These are phyloP conservation scores for Aspergillus indologenus DNA, from an alignment of 495 filamentous ascomycete species.

Conservation along the genomic window DNA sequence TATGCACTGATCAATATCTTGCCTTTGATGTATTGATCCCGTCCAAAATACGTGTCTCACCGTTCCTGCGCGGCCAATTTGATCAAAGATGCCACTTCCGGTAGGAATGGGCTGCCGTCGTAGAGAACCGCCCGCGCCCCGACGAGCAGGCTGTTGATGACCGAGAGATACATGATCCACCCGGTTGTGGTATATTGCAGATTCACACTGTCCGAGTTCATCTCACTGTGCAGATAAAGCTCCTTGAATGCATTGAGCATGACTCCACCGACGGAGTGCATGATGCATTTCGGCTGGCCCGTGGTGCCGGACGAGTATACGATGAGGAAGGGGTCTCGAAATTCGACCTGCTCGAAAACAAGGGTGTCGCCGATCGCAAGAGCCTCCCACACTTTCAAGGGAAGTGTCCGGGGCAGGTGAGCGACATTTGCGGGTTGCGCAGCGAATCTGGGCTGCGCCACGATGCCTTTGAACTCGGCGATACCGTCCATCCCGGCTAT, in stretches of 20 bases:
- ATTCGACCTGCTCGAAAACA: slow-evolving; percentile 58
- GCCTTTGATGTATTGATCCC: slow-evolving; percentile 5
- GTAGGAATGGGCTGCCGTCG: slow-evolving; percentile 74
- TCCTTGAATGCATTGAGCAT: slow-evolving; percentile 61
- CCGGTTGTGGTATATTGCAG: slow-evolving; percentile 65
- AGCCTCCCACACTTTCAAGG: slow-evolving; percentile 50
- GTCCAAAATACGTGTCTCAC: too few species aligned
- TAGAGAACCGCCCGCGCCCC: slow-evolving; percentile 64
- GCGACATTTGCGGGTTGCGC: slow-evolving; percentile 54
- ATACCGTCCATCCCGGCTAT: slow-evolving; percentile 57
- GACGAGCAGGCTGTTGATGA: slow-evolving; percentile 48
- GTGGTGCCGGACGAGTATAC: slow-evolving; percentile 73
- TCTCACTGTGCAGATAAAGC: slow-evolving; percentile 54
- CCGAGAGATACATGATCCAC: slow-evolving; percentile 81
- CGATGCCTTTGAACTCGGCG: slow-evolving; percentile 57
- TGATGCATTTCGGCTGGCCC: slow-evolving; percentile 72
- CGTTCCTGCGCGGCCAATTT: slow-evolving; percentile 55
- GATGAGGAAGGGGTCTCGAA: slow-evolving; percentile 68
- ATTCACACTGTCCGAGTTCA: slow-evolving; percentile 44
- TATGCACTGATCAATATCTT: slow-evolving; percentile 9
- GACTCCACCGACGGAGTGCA: slow-evolving; percentile 64
- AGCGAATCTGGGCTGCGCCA: slow-evolving; percentile 64
- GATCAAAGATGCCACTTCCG: slow-evolving; percentile 58
- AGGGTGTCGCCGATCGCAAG: slow-evolving; percentile 39
- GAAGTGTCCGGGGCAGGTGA: slow-evolving; percentile 50